Conservation (phyloP, 495 filamentous ascomycete genomes). For the Hyaloscypha variabilis region DNA sequence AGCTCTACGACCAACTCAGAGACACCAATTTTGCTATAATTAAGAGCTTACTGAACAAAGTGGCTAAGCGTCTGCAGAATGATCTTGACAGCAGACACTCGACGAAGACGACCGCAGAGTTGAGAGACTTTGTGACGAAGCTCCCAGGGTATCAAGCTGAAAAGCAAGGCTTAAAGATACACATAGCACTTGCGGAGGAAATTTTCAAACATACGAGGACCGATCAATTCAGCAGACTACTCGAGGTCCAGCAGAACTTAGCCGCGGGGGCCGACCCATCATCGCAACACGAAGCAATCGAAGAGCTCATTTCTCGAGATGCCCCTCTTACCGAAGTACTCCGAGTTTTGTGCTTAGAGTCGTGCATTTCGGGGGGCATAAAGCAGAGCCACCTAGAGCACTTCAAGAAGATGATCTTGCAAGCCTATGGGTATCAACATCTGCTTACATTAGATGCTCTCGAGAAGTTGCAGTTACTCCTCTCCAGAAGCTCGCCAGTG, state of each 20-base stretch:
- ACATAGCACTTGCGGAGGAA: slow-evolving; percentile 91
- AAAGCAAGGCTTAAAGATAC: slow-evolving; percentile 86
- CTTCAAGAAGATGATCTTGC: slow-evolving; percentile 84
- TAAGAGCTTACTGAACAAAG: slow-evolving; percentile 83
- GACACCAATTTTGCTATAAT: slow-evolving; percentile 97
- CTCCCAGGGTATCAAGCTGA: slow-evolving; percentile 92
- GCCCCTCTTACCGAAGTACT: slow-evolving; percentile 78
- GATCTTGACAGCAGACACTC: slow-evolving; percentile 89
- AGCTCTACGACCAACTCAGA: slow-evolving; percentile 84
- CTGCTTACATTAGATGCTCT: slow-evolving; percentile 85
- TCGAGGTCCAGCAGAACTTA: slow-evolving; percentile 95
- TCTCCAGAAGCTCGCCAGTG: slow-evolving; percentile 69
- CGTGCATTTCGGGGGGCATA: slow-evolving; percentile 85
- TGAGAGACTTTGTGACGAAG: slow-evolving; percentile 89
- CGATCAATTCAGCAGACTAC: slow-evolving; percentile 81
- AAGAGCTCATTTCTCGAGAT: slow-evolving; percentile 89
- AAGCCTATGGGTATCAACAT: slow-evolving; percentile 95
- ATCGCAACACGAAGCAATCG: slow-evolving; percentile 85
- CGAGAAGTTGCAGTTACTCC: slow-evolving; percentile 85
- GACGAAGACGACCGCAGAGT: slow-evolving; percentile 85
- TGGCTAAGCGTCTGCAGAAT: slow-evolving; percentile 82
- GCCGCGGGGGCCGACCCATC: slow-evolving; percentile 89
- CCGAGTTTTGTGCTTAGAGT: slow-evolving; percentile 87
- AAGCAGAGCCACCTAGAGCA: slow-evolving; percentile 84
- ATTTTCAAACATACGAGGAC: slow-evolving; percentile 89